Evolutionary conservation across 371 early-diverging fungal species (phyloP), one percentile per base, ranked within the genome.

Genomic region (Mortierella sp.): DNA sequence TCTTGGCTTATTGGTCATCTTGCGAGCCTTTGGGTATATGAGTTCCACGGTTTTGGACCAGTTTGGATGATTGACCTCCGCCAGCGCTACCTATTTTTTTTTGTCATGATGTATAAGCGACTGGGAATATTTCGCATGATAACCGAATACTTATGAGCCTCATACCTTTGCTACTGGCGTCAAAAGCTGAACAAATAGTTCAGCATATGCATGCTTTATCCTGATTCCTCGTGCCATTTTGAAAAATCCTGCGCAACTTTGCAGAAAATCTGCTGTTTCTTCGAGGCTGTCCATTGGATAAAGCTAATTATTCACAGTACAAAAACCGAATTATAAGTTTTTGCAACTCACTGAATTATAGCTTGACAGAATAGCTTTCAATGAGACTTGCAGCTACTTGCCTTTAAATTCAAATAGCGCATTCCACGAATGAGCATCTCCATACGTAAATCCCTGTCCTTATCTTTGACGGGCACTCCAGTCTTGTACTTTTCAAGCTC

Each of bases 61-160:
- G 23, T 92, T 91, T 3, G 96, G 98, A 49, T 97, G 85, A 71
- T 98, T 99, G 26, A 97, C 98, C 82, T 98, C 99, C 9, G 95
- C 97, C 31, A 91, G 90, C 10, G 96, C 97, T 5, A 96, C 89
- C 92, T 92, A 70, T 31, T 23, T n/a, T 42, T 37, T 62, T 54
- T 42, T 8, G 15, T 15, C 17, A 40, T 19, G 31, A 37, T 59
- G 35, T 37, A 17, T 56, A 29, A 43, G 9, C 7, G 22, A 42
- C 23, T 42, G 58, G 17, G 10, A 13, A 40, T 40, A 40, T 40
- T 40, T 40, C 40, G 40, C 10, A 0, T 40, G 47, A n/a, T 32
- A n/a, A n/a, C n/a, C n/a, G n/a, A n/a, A n/a, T n/a, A n/a, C 12
- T 53, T 19, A 23, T 17, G 0, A n/a, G 10, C 26, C 13, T 49